phyloP scores from a whole-genome alignment of 345 rosid genomes.

The Syzygium aromaticum region DNA sequence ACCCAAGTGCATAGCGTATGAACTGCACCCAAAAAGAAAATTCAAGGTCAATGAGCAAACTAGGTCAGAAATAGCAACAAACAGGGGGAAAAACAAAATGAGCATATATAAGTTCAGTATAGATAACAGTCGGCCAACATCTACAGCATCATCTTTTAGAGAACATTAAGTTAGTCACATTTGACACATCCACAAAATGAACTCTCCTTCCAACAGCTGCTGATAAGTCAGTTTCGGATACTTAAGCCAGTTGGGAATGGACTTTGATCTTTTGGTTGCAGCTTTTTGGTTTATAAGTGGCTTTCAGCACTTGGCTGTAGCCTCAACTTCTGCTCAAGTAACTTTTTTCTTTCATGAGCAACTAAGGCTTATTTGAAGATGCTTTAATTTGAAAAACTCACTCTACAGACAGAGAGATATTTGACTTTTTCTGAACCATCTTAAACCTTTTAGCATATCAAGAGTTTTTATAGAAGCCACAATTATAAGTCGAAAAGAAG shows the following conservation, averaged over 20 bases:
- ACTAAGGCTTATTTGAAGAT: background rate
- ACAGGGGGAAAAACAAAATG: background rate
- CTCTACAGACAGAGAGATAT: background rate
- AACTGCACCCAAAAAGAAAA: slow-evolving; percentile 28
- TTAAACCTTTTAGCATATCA: background rate
- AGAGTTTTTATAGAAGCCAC: background rate
- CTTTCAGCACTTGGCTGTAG: background rate
- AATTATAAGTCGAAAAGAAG: background rate
- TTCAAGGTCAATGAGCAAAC: background rate
- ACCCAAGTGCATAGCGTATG: slow-evolving; percentile 53
- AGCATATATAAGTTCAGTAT: background rate
- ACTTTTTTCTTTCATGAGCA: background rate
- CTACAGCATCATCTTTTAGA: background rate
- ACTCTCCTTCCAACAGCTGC: background rate
- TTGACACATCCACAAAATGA: background rate
- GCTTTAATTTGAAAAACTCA: background rate
- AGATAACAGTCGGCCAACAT: background rate
- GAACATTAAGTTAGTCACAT: background rate
- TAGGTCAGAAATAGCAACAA: background rate
- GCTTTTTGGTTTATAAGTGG: background rate
- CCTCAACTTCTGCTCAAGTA: background rate
- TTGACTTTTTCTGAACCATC: background rate
- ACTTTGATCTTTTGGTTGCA: background rate
- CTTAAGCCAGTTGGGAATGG: background rate
- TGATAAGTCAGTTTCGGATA: background rate